Percentiles rank a stretch among this genome's conserved stretches.
phyloP scores from a whole-genome alignment of 768 basidiomycete species.

The Tulasnella calospora region DNA sequence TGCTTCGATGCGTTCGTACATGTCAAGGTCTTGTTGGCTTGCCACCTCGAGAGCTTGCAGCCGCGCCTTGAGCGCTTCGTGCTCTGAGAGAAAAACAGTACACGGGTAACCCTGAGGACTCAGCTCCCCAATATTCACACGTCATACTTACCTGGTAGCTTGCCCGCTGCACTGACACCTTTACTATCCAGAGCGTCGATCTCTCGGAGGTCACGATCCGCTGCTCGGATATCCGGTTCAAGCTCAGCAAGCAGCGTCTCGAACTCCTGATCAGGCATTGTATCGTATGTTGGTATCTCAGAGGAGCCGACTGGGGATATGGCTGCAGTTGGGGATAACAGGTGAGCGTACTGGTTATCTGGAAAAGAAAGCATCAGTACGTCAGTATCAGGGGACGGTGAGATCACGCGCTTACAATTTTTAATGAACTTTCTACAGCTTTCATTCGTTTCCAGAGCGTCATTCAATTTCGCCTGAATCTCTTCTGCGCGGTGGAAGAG shows the following conservation, averaged over 20 bases:
- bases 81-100: slow-evolving; percentile 41
- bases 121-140: not conserved
- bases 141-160: slow-evolving; percentile 50
- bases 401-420: slow-evolving; percentile 50
- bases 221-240: slow-evolving; percentile 77
- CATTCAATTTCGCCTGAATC: slow-evolving; percentile 53
- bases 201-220: slow-evolving; percentile 76
- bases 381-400: not conserved
- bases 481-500: slow-evolving; percentile 56
- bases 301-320: slow-evolving; percentile 53
- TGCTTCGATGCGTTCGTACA: slow-evolving; percentile 58
- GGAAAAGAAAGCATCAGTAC: not conserved
- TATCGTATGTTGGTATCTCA: slow-evolving; percentile 49
- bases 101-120: not conserved
- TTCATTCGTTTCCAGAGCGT: slow-evolving; percentile 61
- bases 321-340: slow-evolving; percentile 70
- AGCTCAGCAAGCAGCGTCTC: slow-evolving; percentile 70
- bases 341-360: slow-evolving; percentile 75
- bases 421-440: slow-evolving; percentile 69
- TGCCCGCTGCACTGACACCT: slow-evolving; percentile 67
- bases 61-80: slow-evolving; percentile 63
- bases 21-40: slow-evolving; percentile 54
- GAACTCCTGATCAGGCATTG: slow-evolving; percentile 62
- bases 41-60: slow-evolving; percentile 53
- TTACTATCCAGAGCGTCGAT: slow-evolving; percentile 65